Conservation (phyloP, 2,329 filamentous ascomycete species). For the Westerdykella ornata region DNA sequence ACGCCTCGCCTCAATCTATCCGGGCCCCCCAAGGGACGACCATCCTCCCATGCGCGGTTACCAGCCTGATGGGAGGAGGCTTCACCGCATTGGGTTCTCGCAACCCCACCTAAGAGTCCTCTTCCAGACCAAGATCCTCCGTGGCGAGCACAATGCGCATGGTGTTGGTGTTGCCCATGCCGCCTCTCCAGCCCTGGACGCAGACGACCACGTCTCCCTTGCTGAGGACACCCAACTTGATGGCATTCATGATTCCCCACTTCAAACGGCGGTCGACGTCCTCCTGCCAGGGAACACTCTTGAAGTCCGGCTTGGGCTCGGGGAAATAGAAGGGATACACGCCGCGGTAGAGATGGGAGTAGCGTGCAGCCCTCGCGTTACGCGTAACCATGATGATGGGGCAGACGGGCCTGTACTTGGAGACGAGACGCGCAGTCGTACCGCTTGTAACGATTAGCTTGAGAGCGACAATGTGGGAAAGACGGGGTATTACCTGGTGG, state of each 20-base stretch:
- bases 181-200: conserved; percentile 86
- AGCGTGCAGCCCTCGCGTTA: conserved; percentile 74
- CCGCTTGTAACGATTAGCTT: conserved; percentile 50
- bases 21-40: too few species aligned
- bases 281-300: conserved; percentile 91
- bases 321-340: conserved; percentile 97
- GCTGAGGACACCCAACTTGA: conserved; percentile 70
- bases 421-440: conserved; percentile 86
- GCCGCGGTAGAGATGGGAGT: conserved; percentile 91
- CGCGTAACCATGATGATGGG: conserved; percentile 99
- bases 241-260: conserved; percentile 86
- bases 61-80: too few species aligned
- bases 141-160: conserved; percentile 48
- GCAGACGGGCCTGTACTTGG: conserved; percentile 98
- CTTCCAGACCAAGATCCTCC: conserved; percentile 46
- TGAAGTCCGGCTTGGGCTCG: conserved; percentile 91
- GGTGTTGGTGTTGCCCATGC: conserved; percentile 88
- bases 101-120: conserved; percentile 35
- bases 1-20: too few species aligned
- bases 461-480: not conserved
- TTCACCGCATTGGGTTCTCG: too few species aligned
- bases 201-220: conserved; percentile 71
- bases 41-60: too few species aligned
- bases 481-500: conserved; percentile 59
- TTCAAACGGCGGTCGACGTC: conserved; percentile 96